These are phyloP conservation scores for Staphylotrichum tortipilum DNA, from an alignment of 495 filamentous ascomycete species.

Conservation along the genomic window DNA sequence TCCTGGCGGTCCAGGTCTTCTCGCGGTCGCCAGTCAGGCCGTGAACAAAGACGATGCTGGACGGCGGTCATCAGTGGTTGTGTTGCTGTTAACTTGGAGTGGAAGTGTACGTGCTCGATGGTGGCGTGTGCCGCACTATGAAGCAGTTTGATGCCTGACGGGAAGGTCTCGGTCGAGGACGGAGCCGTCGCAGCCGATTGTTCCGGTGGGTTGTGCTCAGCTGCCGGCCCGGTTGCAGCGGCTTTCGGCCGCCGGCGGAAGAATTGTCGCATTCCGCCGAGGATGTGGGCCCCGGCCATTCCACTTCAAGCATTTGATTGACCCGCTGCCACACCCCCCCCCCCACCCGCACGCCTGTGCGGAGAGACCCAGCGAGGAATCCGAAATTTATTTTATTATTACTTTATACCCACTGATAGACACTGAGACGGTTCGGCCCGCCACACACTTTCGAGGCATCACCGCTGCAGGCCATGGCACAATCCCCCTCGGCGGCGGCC, in stretches of 20 bases:
- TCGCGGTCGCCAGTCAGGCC: constrained; percentile 4
- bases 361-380: too few species aligned
- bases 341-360: too few species aligned
- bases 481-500: too few species aligned
- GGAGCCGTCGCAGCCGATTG: background rate
- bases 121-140: background rate
- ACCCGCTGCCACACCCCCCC: too few species aligned
- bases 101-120: background rate
- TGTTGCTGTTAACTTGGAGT: background rate
- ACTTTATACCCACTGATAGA: too few species aligned
- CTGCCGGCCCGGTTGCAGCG: background rate
- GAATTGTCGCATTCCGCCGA: background rate
- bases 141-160: constrained; percentile 2
- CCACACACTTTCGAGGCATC: too few species aligned
- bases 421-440: too few species aligned
- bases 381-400: too few species aligned
- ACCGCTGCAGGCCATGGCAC: too few species aligned
- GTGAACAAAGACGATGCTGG: constrained; percentile 5
- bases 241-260: constrained; percentile 4
- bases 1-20: constrained; percentile 1
- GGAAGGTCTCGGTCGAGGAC: constrained; percentile 2
- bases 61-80: background rate
- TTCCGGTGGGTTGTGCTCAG: background rate
- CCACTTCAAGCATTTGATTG: too few species aligned
- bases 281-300: too few species aligned